Evolutionary conservation across 345 rosid genomes (phyloP), one percentile per base, ranked within the genome.

Genomic region (Rhizophora mangle): DNA sequence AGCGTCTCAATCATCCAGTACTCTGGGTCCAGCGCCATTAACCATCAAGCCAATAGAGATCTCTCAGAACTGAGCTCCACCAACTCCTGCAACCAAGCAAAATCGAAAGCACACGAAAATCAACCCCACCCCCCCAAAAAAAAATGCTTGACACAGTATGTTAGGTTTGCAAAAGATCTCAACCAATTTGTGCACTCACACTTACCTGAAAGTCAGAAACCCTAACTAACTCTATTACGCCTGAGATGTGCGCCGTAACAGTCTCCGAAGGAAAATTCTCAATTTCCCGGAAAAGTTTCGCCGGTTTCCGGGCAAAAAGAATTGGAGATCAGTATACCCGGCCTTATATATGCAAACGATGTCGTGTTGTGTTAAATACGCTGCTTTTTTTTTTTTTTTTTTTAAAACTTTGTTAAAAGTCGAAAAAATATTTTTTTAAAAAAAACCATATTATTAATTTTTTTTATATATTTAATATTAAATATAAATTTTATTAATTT

Each of bases 1-100:
- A 84, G 78, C 62, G 83, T 82, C 74, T 84, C 67, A 36, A 76
- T 86, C 80, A 74, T 65, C 81, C 85, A 83, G 79, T 84, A 81
- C 69, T 74, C 61, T 78, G 85, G 80, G 79, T 84, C 82, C 72
- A 78, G 66, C 78, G 89, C 78, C 90, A 85, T 88, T 82, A 91
- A 78, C 60, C 79, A 76, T 57, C 78, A 83, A 65, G 69, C 80
- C 83, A 80, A 74, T 80, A 71, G 67, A 63, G 52, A 27, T 27
- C 57, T 73, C 55, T 56, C 24, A 32, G 18, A 61, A 60, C 32
- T 70, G 72, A 53, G 29, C n/a, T n/a, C 19, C 39, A 62, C 30
- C 67, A 13, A 13, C 68, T 62, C 20, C 31, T 8, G 31, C 36
- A 56, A 56, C 29, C 58, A 20, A 59, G 52, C 52, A 43, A 47